Percentiles rank a stretch among this genome's conserved stretches.
Conservation (phyloP, 257 asterid species). For the Verbena officinalis region DNA sequence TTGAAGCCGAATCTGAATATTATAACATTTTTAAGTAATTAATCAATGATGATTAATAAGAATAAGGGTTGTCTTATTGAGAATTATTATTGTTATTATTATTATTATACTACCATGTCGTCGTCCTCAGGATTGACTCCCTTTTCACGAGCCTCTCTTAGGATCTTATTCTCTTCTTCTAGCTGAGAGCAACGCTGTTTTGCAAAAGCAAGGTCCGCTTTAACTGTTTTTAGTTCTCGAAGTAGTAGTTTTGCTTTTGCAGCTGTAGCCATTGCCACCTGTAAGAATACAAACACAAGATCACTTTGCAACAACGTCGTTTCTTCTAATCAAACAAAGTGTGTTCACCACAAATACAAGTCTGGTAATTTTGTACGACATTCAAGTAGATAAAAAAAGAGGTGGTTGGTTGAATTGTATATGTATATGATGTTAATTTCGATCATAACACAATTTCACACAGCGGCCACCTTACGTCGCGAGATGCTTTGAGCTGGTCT, state of each 20-base stretch:
- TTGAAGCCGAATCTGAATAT: slow-evolving; percentile 68
- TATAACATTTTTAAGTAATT: too few relatives aligned
- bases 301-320: neutral
- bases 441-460: slow-evolving; percentile 12
- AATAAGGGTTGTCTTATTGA: too few relatives aligned
- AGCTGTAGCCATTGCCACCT: slow-evolving; percentile 99
- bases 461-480: slow-evolving; percentile 91
- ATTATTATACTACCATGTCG: slow-evolving; percentile 97
- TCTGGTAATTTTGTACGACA: too few relatives aligned
- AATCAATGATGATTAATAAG: too few relatives aligned
- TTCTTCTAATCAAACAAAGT: neutral
- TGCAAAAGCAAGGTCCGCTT: slow-evolving; percentile 83
- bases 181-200: slow-evolving; percentile 80
- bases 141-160: slow-evolving; percentile 79
- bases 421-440: neutral
- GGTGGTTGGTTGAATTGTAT: neutral
- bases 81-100: too few relatives aligned
- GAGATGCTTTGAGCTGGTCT: slow-evolving; percentile 89
- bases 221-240: slow-evolving; percentile 83
- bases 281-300: slow-evolving; percentile 14
- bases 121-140: slow-evolving; percentile 80
- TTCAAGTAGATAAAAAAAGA: neutral
- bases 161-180: slow-evolving; percentile 85
- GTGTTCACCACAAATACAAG: neutral
- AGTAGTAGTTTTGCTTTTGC: slow-evolving; percentile 89